Base-by-base conservation (phyloP, 176 grass and related monocot genomes). In the Dendrocalamus sinicus region DNA sequence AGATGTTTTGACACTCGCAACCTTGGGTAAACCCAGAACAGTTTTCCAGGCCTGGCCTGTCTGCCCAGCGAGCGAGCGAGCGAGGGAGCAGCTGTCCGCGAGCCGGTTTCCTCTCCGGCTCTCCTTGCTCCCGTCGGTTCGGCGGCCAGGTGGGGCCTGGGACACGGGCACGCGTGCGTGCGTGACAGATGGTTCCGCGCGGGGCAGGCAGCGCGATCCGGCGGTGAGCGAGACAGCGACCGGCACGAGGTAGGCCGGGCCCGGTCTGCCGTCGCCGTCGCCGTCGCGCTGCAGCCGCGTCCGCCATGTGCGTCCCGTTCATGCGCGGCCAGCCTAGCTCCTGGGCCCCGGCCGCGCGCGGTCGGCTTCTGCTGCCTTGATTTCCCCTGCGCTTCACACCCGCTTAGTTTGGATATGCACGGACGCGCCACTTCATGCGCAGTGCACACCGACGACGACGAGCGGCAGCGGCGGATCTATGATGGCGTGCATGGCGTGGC, bases 211-310 rank as follows among this genome's bases (percentile, higher is more conserved):
- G 51, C 2, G 72, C 9, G 35, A 52, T 64, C 55, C 83, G 82
- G 70, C 70, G 41, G 68, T 50, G 54, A 82, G 72, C 65, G 79
- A 62, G 84, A 73, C 73, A 22, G 73, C 73, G 58, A 73, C 84
- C 39, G 67, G 78, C 84, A 79, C 72, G 67, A 79, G 32, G 26
- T 20, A 54, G 5, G 55, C 72, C 24, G 32, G 47, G 28, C 47
- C 19, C 47, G 67, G 72, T 62, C 81, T 46, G 77, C 85, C 12
- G 70, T 84, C 59, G 84, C 85, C 17, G 70, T 84, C 59, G 84
- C 67, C 76, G 54, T 86, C 77, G 32, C 54, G 52, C 32, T 19
- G 30, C 73, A 2, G 51, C 72, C 14, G 47, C 23, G 24, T 4
- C 12, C n/a, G 8, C 20, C 55, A 59, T 59, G 55, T 59, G 55